Percentiles rank a stretch among this genome's conserved stretches.
Conservation (phyloP, 345 rosid genomes). For the Corymbia maculata region DNA sequence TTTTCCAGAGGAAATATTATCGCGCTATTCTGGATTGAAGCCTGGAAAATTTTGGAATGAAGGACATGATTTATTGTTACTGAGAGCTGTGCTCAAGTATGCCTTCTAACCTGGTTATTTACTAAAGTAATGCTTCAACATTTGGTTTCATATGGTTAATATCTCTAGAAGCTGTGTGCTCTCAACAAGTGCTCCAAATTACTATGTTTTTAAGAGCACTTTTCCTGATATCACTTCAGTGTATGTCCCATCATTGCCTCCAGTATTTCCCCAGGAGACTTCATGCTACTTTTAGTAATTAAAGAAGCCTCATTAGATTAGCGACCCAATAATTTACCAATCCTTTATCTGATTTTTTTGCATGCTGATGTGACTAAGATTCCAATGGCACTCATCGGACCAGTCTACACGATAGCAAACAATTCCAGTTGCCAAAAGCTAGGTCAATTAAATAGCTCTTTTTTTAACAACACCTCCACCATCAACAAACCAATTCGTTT, state of each 20-base stretch:
- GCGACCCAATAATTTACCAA: neutral
- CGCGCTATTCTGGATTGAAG: slow-evolving; percentile 69
- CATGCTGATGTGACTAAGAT: neutral
- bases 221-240: neutral
- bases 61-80: slow-evolving; percentile 71
- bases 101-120: slow-evolving; percentile 3
- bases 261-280: neutral
- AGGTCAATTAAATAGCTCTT: neutral
- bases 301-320: neutral
- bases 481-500: neutral
- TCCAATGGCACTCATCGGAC: neutral
- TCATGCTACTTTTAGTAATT: neutral
- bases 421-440: neutral
- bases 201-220: neutral
- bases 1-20: slow-evolving; percentile 51
- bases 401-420: neutral
- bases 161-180: neutral
- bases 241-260: neutral
- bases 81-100: slow-evolving; percentile 84
- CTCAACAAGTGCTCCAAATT: neutral
- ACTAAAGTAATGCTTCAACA: neutral
- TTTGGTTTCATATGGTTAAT: neutral
- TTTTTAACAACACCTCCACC: neutral
- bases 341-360: neutral
- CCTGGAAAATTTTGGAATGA: slow-evolving; percentile 90